Base-by-base conservation (phyloP, 208 protist species). In the Crithidia fasciculata region DNA sequence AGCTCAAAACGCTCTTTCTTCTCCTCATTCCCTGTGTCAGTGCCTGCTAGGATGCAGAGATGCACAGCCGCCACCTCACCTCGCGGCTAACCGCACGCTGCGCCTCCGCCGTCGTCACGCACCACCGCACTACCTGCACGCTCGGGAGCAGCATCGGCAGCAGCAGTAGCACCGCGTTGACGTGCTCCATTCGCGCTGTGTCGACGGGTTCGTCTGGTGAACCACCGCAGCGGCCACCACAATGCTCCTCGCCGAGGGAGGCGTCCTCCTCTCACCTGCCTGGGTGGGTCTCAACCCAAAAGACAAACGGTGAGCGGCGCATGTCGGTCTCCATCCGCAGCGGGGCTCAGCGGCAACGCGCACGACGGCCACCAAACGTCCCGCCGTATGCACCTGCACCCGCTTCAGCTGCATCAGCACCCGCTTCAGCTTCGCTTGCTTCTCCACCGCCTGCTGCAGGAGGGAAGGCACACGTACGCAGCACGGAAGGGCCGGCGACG, bases 291-390 rank as follows among this genome's bases (percentile, higher is more conserved):
- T 67, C 69, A 12, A 40, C 41, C 43, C 68, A 50, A 6, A 80
- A 80, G 67, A 49, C 64, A 44, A 80, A 70, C 43, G 70, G 68
- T 1, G 74, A 70, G 62, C 73, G 67, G 62, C 66, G 74, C 15
- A 93, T 93, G 88, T 91, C 88, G 10, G 83, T 93, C 36, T 88
- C 86, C 0, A 93, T 93, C 54, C 85, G 88, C 40, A 88, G 86
- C 41, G 56, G 54, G 0, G 52, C 74, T 10, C 71, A 70, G 52
- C 80, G 83, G 3, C 74, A 60, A 36, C 69, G 64, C 12, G 73
- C 67, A 16, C 78, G 75, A 2, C 74, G 68, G 15, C 50, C 57
- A 50, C 57, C 71, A 13, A 61, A 45, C 15, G 64, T 59, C 12
- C 52, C 64, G 19, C 64, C 64, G 52, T 40, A 69, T n/a, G 45